Conservation (phyloP, 805 yeast species). For the Metschnikowia kunwiensis region DNA sequence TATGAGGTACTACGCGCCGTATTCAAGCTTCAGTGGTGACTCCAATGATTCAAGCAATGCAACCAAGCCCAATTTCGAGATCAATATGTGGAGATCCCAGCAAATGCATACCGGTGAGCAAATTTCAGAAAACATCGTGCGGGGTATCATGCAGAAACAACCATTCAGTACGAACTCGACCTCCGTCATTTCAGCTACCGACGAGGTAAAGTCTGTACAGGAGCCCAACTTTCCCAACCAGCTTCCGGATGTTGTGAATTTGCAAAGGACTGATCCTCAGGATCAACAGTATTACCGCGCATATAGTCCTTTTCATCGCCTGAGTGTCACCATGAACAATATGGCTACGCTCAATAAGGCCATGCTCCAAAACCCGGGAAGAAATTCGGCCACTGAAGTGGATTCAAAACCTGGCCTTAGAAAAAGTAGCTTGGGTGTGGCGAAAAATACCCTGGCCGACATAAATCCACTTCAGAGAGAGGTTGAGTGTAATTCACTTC, state of each 20-base stretch:
- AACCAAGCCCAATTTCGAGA: constrained; percentile 9
- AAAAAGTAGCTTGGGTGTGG: too few species aligned
- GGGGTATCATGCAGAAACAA: constrained; percentile 8
- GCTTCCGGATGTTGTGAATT: not conserved
- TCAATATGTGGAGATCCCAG: constrained; percentile 12
- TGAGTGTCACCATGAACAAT: constrained; percentile 8
- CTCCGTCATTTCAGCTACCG: not conserved
- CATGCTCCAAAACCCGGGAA: constrained; percentile 1
- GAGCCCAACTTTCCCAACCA: not conserved
- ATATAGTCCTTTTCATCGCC: constrained; percentile 10
- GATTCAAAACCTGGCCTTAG: too few species aligned
- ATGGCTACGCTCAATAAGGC: constrained; percentile 5
- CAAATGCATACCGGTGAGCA: constrained; percentile 8
- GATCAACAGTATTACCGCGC: constrained; percentile 3
- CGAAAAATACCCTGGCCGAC: too few species aligned
- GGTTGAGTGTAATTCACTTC: too few species aligned
- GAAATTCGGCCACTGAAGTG: not conserved
- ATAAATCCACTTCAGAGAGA: too few species aligned
- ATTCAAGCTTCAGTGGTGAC: constrained; percentile 5
- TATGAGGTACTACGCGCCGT: constrained; percentile 1
- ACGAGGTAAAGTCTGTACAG: not conserved
- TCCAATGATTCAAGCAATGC: constrained; percentile 2
- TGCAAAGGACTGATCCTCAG: too few species aligned
- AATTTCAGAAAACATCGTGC: constrained; percentile 5
- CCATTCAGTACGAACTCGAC: not conserved